Base-by-base conservation (phyloP, 352 stramenopile species). In the Globisporangium recalcitrans region DNA sequence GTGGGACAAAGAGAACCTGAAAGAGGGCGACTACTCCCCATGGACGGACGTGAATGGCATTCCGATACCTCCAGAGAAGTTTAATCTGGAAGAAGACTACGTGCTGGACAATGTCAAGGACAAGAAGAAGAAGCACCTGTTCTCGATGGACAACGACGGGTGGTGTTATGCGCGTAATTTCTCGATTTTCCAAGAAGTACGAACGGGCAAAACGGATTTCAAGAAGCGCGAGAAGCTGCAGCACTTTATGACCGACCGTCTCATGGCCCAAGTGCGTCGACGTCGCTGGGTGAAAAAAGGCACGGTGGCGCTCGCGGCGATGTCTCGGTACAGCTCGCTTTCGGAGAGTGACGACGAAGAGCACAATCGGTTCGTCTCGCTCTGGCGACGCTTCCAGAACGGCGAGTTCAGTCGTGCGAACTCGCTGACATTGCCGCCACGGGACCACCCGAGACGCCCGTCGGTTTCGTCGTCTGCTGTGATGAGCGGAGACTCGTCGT, bases 131-230 rank as follows among this genome's bases (percentile, higher is more conserved):
- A 91, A 91, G 34, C 73, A 85, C 10, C 48, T 93, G 19, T 91
- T 94, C 60, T 88, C 83, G 2, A 91, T 91, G 80, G 86, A 95
- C 63, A 76, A 93, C 64, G 85, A 95, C 58, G 84, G 84, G 0
- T 95, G 86, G 86, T 88, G 77, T 53, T 95, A 95, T 53, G 85
- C 86, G 38, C 84, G 85, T 38, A 94, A 95, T 58, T 95, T 95
- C 27, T 89, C 78, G 3, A 82, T 93, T 49, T 95, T 95, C 67
- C 86, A 95, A 60, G 81, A 95, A 54, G 73, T 93, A 38, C 84
- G 86, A 0, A 90, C 85, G 4, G 80, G 78, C 72, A 87, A 82
- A 58, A 86, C 80, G 4, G 84, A 90, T 58, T 88, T 84, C 60
- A 74, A 77, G 26, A 90, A 89, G 55, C 84, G 86, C 22, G 86